phyloP scores from a whole-genome alignment of 1,284 basidiomycete species.

The Puccinia triticina region DNA sequence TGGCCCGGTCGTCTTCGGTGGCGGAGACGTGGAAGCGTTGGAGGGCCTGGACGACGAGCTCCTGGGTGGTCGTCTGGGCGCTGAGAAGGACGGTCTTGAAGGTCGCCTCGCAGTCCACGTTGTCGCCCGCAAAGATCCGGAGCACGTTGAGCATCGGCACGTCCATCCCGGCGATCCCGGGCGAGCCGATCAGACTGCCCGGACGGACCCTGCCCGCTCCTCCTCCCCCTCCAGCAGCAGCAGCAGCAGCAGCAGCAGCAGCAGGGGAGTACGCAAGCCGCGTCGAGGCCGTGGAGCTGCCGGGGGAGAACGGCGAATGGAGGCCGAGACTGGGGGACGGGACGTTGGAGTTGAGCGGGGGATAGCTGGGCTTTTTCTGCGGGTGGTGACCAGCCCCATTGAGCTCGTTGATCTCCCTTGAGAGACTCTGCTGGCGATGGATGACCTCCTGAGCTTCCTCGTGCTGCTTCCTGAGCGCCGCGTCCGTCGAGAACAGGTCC shows the following conservation, averaged over 20 bases:
- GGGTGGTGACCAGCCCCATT: conserved; percentile 52
- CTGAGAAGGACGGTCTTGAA: conserved; percentile 97
- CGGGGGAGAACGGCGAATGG: conserved; percentile 44
- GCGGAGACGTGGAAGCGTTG: conserved; percentile 81
- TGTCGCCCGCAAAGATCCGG: conserved; percentile 87
- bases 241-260: too few species aligned
- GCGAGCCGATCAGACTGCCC: conserved; percentile 63
- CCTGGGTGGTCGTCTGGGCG: conserved; percentile 75
- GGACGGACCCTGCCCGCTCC: conserved; percentile 60
- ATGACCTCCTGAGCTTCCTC: conserved; percentile 83
- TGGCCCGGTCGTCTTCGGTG: conserved; percentile 60
- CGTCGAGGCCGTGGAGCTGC: conserved; percentile 39
- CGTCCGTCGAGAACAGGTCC: conserved; percentile 44
- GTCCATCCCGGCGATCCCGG: conserved; percentile 58
- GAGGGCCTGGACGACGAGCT: conserved; percentile 85
- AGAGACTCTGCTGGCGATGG: conserved; percentile 73
- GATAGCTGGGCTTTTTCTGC: conserved; percentile 11
- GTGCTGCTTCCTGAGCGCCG: conserved; percentile 71
- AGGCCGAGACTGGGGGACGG: conserved; percentile 36
- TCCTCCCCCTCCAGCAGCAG: too few species aligned
- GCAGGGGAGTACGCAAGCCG: conserved; percentile 38
- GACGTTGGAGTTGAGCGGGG: conserved; percentile 51
- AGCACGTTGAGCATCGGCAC: conserved; percentile 89
- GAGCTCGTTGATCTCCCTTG: conserved; percentile 55
- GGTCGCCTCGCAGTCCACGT: conserved; percentile 84